Base-by-base conservation (phyloP, 169 alveolate genomes). In the Fabrea salina region DNA sequence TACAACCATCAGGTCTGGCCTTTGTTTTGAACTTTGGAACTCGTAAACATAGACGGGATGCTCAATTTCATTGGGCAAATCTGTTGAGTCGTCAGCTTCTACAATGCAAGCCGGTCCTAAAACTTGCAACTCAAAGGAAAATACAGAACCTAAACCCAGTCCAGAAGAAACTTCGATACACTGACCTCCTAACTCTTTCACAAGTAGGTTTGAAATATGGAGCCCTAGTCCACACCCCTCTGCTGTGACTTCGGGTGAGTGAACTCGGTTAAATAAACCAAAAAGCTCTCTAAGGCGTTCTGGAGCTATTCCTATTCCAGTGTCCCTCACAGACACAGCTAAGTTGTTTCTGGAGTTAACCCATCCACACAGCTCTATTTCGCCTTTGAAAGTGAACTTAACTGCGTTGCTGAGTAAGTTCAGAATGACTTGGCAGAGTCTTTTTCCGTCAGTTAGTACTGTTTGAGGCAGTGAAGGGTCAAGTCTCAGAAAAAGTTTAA, bases 141-240 rank as follows among this genome's bases (percentile, higher is more conserved):
- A 66, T 35, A 19, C 32, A 0, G 76, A 66, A 35, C 76, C 76
- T 19, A 22, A 37, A 37, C 76, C 76, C n/a, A 41, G 43, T 41
- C 41, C 56, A 32, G 58, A 39, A 19, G 25, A 16, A 66, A 66
- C 58, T 8, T 66, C 8, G 41, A 66, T 66, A 37, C 61, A 1
- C 8, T 11, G n/a, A 6, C 76, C 76, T 40, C 54, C 76, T 22
- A 66, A 39, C 41, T 66, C 76, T 41, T 66, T 32, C 19, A 43
- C 35, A 66, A 66, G n/a, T 33, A 33, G 25, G 41, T 66, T 66
- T 7, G 76, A 32, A n/a, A 66, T 66, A 35, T 37, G 37, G 3
- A 66, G 56, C 32, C 76, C 76, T 2, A 66, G 56, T 0, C 76
- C 76, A 66, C 25, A n/a, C 4, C 76, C 76, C 41, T 66, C 39